phyloP scores from a whole-genome alignment of 1,139 yeast species.

The Debaryomycetaceae sp. region DNA sequence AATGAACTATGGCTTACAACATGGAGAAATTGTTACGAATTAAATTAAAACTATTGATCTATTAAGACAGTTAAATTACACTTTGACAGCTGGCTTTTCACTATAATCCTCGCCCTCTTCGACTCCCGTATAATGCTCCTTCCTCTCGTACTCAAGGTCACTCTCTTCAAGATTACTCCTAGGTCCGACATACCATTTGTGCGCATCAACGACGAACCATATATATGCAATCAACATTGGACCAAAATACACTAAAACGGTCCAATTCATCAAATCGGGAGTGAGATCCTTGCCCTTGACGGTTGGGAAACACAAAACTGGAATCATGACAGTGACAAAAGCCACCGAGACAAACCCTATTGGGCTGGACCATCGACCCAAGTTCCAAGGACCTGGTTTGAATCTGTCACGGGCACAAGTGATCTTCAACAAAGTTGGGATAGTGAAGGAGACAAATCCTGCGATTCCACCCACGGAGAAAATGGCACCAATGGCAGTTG shows the following conservation, averaged over 20 bases:
- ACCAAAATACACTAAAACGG: conserved; percentile 64
- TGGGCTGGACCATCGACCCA: conserved; percentile 53
- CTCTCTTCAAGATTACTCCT: conserved; percentile 50
- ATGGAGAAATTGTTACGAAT: no score
- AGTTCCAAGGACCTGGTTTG: conserved; percentile 67
- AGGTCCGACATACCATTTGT: conserved; percentile 68
- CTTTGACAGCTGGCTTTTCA: neutral
- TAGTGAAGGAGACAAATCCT: conserved; percentile 66
- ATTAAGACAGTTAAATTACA: neutral
- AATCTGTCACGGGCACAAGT: conserved; percentile 54
- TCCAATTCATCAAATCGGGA: conserved; percentile 64
- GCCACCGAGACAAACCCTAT: conserved; percentile 41
- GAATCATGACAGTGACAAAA: conserved; percentile 59
- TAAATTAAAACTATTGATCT: no score
- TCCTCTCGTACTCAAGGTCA: conserved; percentile 17
- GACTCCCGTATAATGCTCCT: neutral
- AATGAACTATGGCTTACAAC: no score
- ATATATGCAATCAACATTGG: conserved; percentile 50
- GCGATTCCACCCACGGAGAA: conserved; percentile 77
- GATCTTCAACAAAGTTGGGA: conserved; percentile 62
- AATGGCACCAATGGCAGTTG: conserved; percentile 67
- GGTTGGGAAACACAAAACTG: conserved; percentile 65
- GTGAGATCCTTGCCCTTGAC: conserved; percentile 46
- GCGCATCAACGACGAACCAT: conserved; percentile 59
- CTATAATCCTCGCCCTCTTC: neutral